Conservation (phyloP, 495 filamentous ascomycete species). For the Annulohypoxylon nitens region DNA sequence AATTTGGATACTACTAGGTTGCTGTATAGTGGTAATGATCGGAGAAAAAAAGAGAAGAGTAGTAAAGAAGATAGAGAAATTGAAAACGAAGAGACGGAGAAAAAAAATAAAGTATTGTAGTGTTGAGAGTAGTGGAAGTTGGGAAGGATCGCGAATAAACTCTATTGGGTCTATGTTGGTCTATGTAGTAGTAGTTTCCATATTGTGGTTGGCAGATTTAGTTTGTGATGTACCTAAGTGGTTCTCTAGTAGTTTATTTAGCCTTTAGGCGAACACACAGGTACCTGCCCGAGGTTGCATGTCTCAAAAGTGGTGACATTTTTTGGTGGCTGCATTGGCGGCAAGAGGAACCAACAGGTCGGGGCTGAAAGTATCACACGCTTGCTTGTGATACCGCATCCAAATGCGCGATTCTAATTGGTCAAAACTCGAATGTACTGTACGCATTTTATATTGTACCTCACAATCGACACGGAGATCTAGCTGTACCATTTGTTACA, state of each 20-base stretch:
- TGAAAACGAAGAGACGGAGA: background rate
- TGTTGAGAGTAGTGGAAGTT: slow-evolving; percentile 1
- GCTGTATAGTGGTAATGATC: slow-evolving; percentile 5
- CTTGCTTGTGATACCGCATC: slow-evolving; percentile 20
- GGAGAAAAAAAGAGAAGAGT: background rate
- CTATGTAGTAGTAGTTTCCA: background rate
- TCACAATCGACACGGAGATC: background rate
- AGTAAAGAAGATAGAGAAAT: background rate
- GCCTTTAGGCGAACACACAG: slow-evolving; percentile 6
- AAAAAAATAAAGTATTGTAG: background rate
- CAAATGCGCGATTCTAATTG: slow-evolving; percentile 1
- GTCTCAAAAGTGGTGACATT: background rate
- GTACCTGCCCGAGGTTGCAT: background rate
- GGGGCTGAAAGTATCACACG: slow-evolving; percentile 35
- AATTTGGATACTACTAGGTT: slow-evolving; percentile 8
- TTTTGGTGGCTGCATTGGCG: slow-evolving; percentile 24
- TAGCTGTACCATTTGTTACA: background rate
- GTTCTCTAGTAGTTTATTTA: slow-evolving; percentile 20
- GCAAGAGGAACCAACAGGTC: slow-evolving; percentile 34
- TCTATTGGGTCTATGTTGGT: background rate
- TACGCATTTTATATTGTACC: background rate
- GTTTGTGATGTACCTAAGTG: slow-evolving; percentile 4
- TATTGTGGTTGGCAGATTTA: background rate
- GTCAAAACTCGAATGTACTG: background rate
- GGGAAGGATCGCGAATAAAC: slow-evolving; percentile 10